Base-by-base conservation (phyloP, 495 filamentous ascomycete genomes). In the Tuber microsphaerosporum region DNA sequence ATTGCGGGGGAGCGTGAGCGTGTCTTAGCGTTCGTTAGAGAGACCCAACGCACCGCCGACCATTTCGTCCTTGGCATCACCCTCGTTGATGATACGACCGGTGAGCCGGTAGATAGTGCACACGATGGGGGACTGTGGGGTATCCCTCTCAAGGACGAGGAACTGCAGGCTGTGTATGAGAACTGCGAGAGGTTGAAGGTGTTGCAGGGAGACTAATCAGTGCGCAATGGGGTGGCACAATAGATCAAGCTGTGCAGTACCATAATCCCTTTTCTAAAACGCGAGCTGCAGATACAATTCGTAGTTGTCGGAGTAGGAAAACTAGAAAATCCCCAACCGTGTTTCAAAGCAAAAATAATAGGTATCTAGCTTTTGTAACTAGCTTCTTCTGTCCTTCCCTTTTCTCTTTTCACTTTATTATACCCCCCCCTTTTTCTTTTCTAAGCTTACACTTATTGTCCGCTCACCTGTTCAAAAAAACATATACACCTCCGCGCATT, bases 91-190 rank as follows among this genome's bases (percentile, higher is more conserved):
- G 75, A 71, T 16, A 77, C 73, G 48, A 79, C 70, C 1, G 76
- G 73, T 75, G 69, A 46, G 51, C 73, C 68, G 65, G 70, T 79
- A 9, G 76, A 73, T 8, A 73, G 70, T 0, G 76, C 77, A 42
- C 42, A 73, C 6, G 77, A 79, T 75, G 77, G 77, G 22, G 77
- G 77, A 14, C 26, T 79, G 34, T 79, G 77, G 77, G 70, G 70
- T n/a, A 69, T 79, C 6, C 77, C 77, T 8, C 48, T 79, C 31
- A 76, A 73, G 19, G 72, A 61, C 14, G 42, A 65, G 51, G 77
- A 79, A 56, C 68, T 39, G 20, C 73, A 48, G 31, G 37, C 45
- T n/a, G 34, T 79, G 26, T 61, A 73, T 48, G 46, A 69, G 44
- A 51, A 44, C 14, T 74, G 74, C 37, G 42, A 42, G 22, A 71